These are phyloP conservation scores for Herpetomonas muscarum DNA, from an alignment of 208 protist genomes.

Conservation along the genomic window DNA sequence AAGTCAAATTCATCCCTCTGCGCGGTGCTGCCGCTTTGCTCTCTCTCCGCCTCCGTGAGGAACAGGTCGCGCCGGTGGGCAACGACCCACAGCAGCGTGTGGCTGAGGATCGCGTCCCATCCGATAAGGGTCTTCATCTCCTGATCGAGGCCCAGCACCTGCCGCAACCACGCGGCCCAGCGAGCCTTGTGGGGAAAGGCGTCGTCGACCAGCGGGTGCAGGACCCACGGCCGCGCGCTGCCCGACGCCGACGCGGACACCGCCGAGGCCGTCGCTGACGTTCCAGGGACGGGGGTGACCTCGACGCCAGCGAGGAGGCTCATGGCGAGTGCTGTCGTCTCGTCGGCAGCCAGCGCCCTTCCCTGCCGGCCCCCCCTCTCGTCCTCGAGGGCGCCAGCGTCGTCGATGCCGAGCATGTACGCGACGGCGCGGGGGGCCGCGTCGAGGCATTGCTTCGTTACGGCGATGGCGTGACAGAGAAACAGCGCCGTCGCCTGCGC, in stretches of 20 bases:
- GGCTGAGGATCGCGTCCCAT: constrained; percentile 41
- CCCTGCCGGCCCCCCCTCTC: too few relatives aligned
- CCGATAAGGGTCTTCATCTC: constrained; percentile 33
- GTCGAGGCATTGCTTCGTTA: constrained; percentile 54
- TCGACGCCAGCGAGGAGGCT: constrained; percentile 5
- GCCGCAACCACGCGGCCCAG: constrained; percentile 46
- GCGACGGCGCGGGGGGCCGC: constrained; percentile 19
- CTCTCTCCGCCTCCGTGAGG: background rate
- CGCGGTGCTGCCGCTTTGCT: background rate
- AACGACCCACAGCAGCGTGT: constrained; percentile 43
- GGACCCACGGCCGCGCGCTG: constrained; percentile 32
- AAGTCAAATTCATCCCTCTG: background rate
- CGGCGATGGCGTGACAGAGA: constrained; percentile 35
- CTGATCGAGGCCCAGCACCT: constrained; percentile 26
- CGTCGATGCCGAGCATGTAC: constrained; percentile 7
- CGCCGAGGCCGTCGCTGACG: constrained; percentile 1
- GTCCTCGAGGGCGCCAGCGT: background rate
- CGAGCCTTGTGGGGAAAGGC: constrained; percentile 15
- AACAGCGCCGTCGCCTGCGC: constrained; percentile 35
- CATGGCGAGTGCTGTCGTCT: background rate
- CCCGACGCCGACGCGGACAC: constrained; percentile 10
- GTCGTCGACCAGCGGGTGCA: constrained; percentile 44
- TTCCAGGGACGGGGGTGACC: constrained; percentile 8
- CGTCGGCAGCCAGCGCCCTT: too few relatives aligned
- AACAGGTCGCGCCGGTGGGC: constrained; percentile 22